Percentiles rank a stretch among this genome's conserved stretches.
Evolutionary conservation across 2,329 filamentous ascomycete species (phyloP).

Genomic region (Beauveria caledonica): DNA sequence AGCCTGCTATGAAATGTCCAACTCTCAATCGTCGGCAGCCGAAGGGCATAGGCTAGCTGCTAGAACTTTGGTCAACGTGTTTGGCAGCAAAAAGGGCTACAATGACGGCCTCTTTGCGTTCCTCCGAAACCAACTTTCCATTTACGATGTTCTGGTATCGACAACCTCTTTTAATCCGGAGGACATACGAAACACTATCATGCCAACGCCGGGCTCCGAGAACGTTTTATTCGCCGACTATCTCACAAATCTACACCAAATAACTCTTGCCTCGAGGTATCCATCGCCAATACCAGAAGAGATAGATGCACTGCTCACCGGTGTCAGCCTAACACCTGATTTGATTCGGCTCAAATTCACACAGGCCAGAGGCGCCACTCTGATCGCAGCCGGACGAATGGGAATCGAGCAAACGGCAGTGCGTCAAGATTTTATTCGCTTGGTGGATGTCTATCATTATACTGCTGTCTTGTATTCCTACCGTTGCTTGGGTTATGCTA

Average conservation of each 20-base stretch:
- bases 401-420: conserved; percentile 14
- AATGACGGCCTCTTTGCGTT: conserved; percentile 20
- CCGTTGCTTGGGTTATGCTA: conserved; percentile 18
- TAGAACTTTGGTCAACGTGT: conserved; percentile 22
- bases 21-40: conserved; percentile 18
- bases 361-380: conserved; percentile 20
- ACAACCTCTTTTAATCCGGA: conserved; percentile 21
- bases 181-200: conserved; percentile 17
- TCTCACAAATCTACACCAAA: conserved; percentile 15
- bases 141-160: conserved; percentile 21
- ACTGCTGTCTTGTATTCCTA: conserved; percentile 21
- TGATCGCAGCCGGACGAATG: conserved; percentile 20
- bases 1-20: conserved; percentile 23
- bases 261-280: conserved; percentile 16
- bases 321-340: neutral
- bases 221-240: conserved; percentile 21
- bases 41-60: conserved; percentile 23
- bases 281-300: neutral
- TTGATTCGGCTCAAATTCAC: conserved; percentile 17
- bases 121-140: conserved; percentile 21
- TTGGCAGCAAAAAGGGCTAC: conserved; percentile 16
- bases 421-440: conserved; percentile 20
- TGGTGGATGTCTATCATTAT: conserved; percentile 23
- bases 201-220: conserved; percentile 16
- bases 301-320: conserved; percentile 4